These are phyloP conservation scores for Penicillium griseofulvum DNA, from an alignment of 2,329 filamentous ascomycete species.

Conservation along the genomic window DNA sequence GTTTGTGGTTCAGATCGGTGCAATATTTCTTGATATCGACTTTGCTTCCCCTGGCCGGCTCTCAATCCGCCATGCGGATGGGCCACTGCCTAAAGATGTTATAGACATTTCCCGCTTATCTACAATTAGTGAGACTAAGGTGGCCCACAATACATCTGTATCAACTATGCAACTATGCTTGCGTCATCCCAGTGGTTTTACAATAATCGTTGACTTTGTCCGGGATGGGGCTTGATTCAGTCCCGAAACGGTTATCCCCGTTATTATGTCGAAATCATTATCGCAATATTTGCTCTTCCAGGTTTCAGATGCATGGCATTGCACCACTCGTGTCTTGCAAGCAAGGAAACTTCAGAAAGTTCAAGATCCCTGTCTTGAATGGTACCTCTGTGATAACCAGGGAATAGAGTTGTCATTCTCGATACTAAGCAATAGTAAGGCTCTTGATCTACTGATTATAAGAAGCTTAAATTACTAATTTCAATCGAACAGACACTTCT, in stretches of 20 bases:
- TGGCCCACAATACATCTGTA: not conserved
- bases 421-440: too few species aligned
- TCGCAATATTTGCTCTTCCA: too few species aligned
- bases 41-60: not conserved
- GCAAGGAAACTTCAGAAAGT: too few species aligned
- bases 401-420: too few species aligned
- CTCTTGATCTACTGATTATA: too few species aligned
- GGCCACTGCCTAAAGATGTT: not conserved
- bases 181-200: not conserved
- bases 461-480: not conserved
- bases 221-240: not conserved
- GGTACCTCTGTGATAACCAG: too few species aligned
- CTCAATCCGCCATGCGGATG: not conserved
- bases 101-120: not conserved
- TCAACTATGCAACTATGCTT: not conserved
- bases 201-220: not conserved
- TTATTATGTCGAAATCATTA: too few species aligned
- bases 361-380: not conserved
- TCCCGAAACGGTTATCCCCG: not conserved
- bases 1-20: not conserved
- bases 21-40: not conserved
- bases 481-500: not conserved
- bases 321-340: too few species aligned
- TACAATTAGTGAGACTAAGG: not conserved
- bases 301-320: too few species aligned